Percentiles rank a stretch among this genome's conserved stretches.
Conservation (phyloP, 1,284 basidiomycete species). For the Mycosarcoma maydis region DNA sequence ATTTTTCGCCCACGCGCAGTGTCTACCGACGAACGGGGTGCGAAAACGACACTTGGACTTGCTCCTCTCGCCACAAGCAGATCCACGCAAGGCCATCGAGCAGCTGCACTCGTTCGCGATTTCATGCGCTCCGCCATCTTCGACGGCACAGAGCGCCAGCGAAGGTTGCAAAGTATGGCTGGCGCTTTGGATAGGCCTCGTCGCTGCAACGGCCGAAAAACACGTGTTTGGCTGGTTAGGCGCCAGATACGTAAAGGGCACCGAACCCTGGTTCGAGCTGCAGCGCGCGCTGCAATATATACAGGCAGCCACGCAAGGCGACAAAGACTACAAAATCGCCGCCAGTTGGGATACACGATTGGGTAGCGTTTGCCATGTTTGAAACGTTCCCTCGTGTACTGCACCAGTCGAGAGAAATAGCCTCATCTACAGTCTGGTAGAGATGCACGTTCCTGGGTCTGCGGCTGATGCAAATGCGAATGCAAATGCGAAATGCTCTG, state of each 20-base stretch:
- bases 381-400: background rate
- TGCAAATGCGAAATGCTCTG: too few species aligned
- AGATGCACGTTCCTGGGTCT: too few species aligned
- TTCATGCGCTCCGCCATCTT: background rate
- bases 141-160: background rate
- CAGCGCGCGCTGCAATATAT: slow-evolving; percentile 20
- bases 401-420: too few species aligned
- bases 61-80: slow-evolving; percentile 21
- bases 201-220: slow-evolving; percentile 30
- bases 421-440: too few species aligned
- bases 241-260: slow-evolving; percentile 45
- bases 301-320: background rate
- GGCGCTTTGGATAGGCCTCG: slow-evolving; percentile 11
- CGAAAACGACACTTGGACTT: slow-evolving; percentile 12
- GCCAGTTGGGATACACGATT: slow-evolving; percentile 20
- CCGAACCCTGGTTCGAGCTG: slow-evolving; percentile 48
- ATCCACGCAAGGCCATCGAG: background rate
- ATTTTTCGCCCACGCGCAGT: slow-evolving; percentile 63
- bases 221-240: slow-evolving; percentile 25
- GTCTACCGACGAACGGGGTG: background rate
- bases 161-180: slow-evolving; percentile 3
- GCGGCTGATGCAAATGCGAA: too few species aligned
- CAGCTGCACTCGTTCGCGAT: background rate
- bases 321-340: background rate
- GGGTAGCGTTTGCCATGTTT: slow-evolving; percentile 26